These are phyloP conservation scores for Pseudonitzschia pungens DNA, from an alignment of 108 stramenopile genomes.

Conservation along the genomic window DNA sequence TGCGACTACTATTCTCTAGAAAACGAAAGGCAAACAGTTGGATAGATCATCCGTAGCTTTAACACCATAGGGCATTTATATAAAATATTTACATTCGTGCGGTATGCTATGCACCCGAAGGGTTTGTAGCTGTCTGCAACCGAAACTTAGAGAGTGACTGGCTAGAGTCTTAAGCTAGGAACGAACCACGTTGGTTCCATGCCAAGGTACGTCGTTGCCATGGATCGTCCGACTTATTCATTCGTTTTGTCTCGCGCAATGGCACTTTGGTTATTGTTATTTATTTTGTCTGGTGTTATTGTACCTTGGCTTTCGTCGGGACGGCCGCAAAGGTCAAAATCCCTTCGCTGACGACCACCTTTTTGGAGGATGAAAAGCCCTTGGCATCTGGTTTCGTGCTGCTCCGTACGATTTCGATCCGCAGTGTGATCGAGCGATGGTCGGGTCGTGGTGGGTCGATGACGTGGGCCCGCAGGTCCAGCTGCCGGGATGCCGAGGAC, in stretches of 20 bases:
- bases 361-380: not conserved
- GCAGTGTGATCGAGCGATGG: not conserved
- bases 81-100: no score
- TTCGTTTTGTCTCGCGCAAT: not conserved
- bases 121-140: no score
- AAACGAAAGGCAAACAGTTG: no score
- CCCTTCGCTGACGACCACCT: slow-evolving; percentile 10
- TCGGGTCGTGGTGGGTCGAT: not conserved
- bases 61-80: no score
- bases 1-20: no score
- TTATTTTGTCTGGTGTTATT: not conserved
- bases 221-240: not conserved
- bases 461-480: slow-evolving; percentile 7
- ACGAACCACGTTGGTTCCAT: no score
- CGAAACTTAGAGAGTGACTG: no score
- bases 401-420: slow-evolving; percentile 15
- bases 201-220: no score
- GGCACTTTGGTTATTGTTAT: not conserved
- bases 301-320: not conserved
- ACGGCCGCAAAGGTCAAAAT: slow-evolving; percentile 1
- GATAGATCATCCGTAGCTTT: no score
- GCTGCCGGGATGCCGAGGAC: slow-evolving; percentile 5
- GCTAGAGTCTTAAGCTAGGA: no score
- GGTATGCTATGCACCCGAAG: no score
- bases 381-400: not conserved